phyloP scores from a whole-genome alignment of 768 basidiomycete species.

The Collybiopsis confluens region DNA sequence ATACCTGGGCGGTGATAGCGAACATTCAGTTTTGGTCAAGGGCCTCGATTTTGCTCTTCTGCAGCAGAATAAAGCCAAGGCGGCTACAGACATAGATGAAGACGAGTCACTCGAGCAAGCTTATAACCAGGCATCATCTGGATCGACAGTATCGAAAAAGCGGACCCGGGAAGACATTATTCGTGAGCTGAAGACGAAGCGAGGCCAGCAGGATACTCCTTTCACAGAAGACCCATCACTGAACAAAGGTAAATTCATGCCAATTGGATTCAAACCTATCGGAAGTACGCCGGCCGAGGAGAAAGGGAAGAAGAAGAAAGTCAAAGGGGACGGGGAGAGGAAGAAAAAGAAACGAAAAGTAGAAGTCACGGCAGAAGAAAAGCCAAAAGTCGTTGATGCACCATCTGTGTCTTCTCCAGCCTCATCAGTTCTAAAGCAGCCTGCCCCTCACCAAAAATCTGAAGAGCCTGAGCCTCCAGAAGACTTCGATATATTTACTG shows the following conservation, averaged over 20 bases:
- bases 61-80: conserved; percentile 76
- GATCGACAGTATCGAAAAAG: conserved; percentile 42
- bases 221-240: conserved; percentile 19
- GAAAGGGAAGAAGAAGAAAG: conserved; percentile 49
- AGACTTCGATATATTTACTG: conserved; percentile 86
- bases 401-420: conserved; percentile 8
- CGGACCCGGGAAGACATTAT: conserved; percentile 78
- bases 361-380: background rate
- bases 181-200: conserved; percentile 64
- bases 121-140: conserved; percentile 44
- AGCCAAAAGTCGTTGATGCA: background rate
- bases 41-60: conserved; percentile 86
- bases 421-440: conserved; percentile 16
- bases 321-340: conserved; percentile 35
- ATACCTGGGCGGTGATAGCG: conserved; percentile 80
- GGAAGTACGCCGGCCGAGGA: conserved; percentile 46
- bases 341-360: conserved; percentile 62
- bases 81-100: conserved; percentile 53
- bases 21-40: conserved; percentile 85
- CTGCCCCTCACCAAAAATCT: conserved; percentile 14
- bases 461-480: conserved; percentile 40
- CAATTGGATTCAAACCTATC: conserved; percentile 68
- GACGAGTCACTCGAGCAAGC: conserved; percentile 81
- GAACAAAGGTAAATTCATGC: conserved; percentile 45
- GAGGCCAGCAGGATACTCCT: conserved; percentile 26